These are phyloP conservation scores for Epichloe baconii DNA, from an alignment of 2,329 filamentous ascomycete genomes.

Conservation along the genomic window DNA sequence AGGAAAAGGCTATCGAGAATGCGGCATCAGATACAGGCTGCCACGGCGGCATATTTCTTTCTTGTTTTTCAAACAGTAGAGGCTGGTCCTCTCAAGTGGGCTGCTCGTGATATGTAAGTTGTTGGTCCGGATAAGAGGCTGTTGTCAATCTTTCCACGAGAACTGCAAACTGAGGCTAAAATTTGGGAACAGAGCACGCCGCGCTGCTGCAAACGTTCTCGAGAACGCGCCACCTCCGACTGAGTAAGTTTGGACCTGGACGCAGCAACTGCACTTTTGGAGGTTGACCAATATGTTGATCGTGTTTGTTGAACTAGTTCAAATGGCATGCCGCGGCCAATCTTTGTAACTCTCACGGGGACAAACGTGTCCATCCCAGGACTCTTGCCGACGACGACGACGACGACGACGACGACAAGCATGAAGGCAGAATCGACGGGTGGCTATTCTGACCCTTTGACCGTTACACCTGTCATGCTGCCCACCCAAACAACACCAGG, in stretches of 20 bases:
- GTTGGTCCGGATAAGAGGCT: neutral
- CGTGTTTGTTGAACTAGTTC: neutral
- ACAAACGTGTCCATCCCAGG: neutral
- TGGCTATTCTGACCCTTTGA: neutral
- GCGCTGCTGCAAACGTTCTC: conserved; percentile 6
- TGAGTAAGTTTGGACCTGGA: neutral
- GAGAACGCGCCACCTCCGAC: neutral
- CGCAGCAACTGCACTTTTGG: too few relatives aligned
- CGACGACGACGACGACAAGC: too few relatives aligned
- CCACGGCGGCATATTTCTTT: conserved; percentile 15
- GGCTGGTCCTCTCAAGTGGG: conserved; percentile 24
- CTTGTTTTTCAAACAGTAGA: conserved; percentile 16
- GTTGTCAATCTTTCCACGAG: neutral
- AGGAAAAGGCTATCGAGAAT: neutral
- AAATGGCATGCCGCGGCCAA: neutral
- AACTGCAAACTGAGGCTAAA: conserved; percentile 5
- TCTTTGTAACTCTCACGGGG: neutral
- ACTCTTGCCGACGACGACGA: neutral
- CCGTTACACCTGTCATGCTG: neutral
- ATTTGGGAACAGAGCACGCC: conserved; percentile 8
- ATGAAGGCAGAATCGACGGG: neutral
- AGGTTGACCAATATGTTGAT: neutral
- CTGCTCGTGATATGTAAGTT: conserved; percentile 18
- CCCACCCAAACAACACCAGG: neutral
- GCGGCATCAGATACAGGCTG: conserved; percentile 6